Evolutionary conservation across 2,329 filamentous ascomycete species (phyloP), one percentile per base, ranked within the genome.

Genomic region (Harringtonia lauricola): DNA sequence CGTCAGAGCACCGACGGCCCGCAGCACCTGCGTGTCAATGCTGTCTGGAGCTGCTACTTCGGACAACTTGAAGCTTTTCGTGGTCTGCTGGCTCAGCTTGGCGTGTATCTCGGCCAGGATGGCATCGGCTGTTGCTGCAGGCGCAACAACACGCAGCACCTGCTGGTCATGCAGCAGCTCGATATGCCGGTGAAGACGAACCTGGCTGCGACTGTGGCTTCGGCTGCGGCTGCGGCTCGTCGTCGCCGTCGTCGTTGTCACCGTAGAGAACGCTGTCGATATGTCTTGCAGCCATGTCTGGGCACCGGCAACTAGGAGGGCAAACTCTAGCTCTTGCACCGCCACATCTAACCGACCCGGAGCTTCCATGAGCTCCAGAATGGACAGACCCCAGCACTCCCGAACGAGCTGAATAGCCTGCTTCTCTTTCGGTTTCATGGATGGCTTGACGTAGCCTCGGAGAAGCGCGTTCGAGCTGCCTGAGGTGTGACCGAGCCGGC

Each of bases 331-430:
- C 13, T 61, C 60, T 13, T 56, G 53, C 18, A 76, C 49, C 47
- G 52, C 59, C 8, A 76, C 46, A 3, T 56, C 57, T 2, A 64
- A 53, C 28, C 59, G 57, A 7, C 73, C 74, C 4, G 65, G 53
- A 7, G 59, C 60, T 18, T 65, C 60, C 14, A 65, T 52, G 15
- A 70, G 54, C 48, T 74, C 69, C 43, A 64, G 59, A 3, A 68
- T 64, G 9, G 66, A 61, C n/a, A 78, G 49, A 3, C 60, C 63
- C 74, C 74, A 79, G 46, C 63, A 66, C 21, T 64, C 56, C 13
- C 63, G 62, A 60, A 78, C 59, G 42, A 79, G 57, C 44, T 57
- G 58, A 15, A 67, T 48, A 1, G 59, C 66, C 12, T 67, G 52
- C 24, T 50, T 59, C 33, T 64, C 55, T 53, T 76, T 78, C 4